Conservation (phyloP, 179 eudicot species). For the Sideroxylon spinosum region DNA sequence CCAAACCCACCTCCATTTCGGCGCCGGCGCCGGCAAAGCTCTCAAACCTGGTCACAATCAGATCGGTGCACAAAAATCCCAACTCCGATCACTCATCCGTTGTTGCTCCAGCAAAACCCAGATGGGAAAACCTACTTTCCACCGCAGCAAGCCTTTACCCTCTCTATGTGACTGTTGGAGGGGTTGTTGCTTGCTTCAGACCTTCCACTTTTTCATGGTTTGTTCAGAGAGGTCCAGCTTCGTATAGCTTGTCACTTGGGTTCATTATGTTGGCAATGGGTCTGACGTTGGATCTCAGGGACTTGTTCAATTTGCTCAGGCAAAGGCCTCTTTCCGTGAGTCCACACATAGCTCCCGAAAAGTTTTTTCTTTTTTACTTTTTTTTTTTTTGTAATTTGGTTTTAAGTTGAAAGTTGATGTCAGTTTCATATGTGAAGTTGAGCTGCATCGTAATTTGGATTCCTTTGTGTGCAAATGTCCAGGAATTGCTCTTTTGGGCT, state of each 20-base stretch:
- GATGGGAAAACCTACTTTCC: conserved; percentile 42
- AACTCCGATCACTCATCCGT: background rate
- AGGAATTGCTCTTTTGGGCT: background rate
- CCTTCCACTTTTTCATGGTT: conserved; percentile 62
- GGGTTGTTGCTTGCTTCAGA: conserved; percentile 43
- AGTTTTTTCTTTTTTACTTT: background rate
- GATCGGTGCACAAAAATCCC: conserved; percentile 10
- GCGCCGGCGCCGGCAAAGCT: background rate
- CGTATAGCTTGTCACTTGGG: conserved; percentile 58
- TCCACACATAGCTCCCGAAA: background rate
- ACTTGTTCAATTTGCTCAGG: conserved; percentile 41
- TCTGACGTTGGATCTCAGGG: conserved; percentile 55
- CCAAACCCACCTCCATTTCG: conserved; percentile 11
- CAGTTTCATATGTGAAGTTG: background rate
- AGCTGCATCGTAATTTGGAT: background rate
- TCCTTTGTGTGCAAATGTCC: background rate
- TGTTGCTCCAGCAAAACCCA: conserved; percentile 21
- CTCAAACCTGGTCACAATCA: conserved; percentile 10
- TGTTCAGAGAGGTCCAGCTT: conserved; percentile 42
- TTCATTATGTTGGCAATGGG: conserved; percentile 71
- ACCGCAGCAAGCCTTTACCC: conserved; percentile 62
- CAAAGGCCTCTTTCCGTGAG: conserved; percentile 65
- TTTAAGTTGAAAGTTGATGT: conserved; percentile 1
- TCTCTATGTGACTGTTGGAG: conserved; percentile 58
- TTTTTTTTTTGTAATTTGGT: background rate